These are phyloP conservation scores for Corchorus capsularis DNA, from an alignment of 345 rosid genomes.

Conservation along the genomic window DNA sequence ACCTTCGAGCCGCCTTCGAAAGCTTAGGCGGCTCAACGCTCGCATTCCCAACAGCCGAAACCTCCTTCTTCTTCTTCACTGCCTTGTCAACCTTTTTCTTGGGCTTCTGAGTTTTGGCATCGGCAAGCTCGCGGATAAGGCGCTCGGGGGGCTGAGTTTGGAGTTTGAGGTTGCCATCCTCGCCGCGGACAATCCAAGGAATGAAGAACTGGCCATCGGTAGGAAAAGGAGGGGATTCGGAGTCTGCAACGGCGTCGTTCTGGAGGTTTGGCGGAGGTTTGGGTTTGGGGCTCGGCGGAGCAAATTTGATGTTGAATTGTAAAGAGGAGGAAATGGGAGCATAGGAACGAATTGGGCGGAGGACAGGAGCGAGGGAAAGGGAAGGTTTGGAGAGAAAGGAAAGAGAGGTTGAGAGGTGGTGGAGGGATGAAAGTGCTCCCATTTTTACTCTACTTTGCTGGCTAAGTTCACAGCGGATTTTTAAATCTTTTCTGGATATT, in stretches of 20 bases:
- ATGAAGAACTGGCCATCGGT: slow-evolving; percentile 55
- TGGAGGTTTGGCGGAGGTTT: slow-evolving; percentile 23
- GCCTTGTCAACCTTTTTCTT: slow-evolving; percentile 55
- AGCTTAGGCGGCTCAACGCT: slow-evolving; percentile 34
- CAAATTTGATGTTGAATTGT: slow-evolving; percentile 81
- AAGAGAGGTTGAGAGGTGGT: slow-evolving; percentile 18
- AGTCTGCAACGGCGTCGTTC: background rate
- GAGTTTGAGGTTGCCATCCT: slow-evolving; percentile 76
- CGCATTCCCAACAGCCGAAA: slow-evolving; percentile 11
- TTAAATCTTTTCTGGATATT: background rate
- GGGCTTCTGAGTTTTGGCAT: slow-evolving; percentile 56
- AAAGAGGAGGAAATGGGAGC: slow-evolving; percentile 49
- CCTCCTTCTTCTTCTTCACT: slow-evolving; percentile 35
- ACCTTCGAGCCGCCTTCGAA: slow-evolving; percentile 88
- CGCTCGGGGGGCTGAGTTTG: slow-evolving; percentile 71
- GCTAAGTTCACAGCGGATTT: background rate
- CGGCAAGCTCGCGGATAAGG: slow-evolving; percentile 63
- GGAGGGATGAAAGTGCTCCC: slow-evolving; percentile 23
- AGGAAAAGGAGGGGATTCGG: slow-evolving; percentile 6
- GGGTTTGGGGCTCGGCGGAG: slow-evolving; percentile 68
- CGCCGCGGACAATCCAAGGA: slow-evolving; percentile 95
- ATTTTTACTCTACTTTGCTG: background rate
- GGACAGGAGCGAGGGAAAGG: slow-evolving; percentile 34
- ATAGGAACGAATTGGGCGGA: slow-evolving; percentile 43
- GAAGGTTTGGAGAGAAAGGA: slow-evolving; percentile 41